These are phyloP conservation scores for Paramecium octaurelia DNA, from an alignment of 73 alveolate species.

Conservation along the genomic window DNA sequence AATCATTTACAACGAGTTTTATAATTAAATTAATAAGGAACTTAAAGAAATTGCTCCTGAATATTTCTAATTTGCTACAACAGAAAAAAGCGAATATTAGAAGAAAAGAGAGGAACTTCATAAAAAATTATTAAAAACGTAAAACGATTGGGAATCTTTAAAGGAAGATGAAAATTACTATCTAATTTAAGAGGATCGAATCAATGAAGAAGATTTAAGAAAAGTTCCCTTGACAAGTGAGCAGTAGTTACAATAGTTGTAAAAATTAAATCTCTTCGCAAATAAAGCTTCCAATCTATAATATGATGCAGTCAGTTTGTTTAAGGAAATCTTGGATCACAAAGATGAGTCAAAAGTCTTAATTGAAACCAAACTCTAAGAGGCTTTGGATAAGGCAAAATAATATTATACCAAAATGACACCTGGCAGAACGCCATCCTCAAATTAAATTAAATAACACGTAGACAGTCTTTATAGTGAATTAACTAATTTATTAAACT, in stretches of 20 bases:
- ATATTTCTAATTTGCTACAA: neutral
- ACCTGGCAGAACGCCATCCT: neutral
- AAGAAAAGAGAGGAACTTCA: constrained; percentile 32
- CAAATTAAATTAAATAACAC: neutral
- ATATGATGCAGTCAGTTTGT: neutral
- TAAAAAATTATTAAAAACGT: neutral
- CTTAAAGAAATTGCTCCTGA: constrained; percentile 36
- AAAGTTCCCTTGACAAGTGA: constrained; percentile 21
- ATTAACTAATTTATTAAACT: neutral
- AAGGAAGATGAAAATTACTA: constrained; percentile 26
- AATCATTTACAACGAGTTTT: constrained; percentile 14
- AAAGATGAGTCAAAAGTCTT: neutral
- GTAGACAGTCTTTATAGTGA: neutral
- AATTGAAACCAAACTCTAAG: neutral
- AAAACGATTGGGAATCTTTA: constrained; percentile 27
- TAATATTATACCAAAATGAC: neutral
- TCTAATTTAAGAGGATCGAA: neutral
- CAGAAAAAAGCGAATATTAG: neutral
- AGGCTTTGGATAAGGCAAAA: neutral
- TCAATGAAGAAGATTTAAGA: constrained; percentile 19
- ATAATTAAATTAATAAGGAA: neutral
- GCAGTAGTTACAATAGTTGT: neutral
- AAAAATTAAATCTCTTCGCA: neutral
- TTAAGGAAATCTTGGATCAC: neutral
- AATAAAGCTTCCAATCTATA: constrained; percentile 15